Base-by-base conservation (phyloP, 768 basidiomycete genomes). In the Lactarius hengduanensis region DNA sequence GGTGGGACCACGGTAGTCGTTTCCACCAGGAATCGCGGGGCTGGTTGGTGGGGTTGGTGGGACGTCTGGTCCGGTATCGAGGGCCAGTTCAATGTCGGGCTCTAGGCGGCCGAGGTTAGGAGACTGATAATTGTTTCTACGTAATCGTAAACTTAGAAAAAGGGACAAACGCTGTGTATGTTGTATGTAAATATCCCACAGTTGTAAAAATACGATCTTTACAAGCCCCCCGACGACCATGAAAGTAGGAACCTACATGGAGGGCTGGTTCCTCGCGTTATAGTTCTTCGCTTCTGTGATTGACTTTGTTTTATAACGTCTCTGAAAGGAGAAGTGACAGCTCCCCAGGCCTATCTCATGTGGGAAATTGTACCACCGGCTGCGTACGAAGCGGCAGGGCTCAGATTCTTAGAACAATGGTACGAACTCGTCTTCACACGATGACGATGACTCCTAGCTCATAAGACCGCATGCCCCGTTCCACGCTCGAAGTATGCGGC, bases 401-500 rank as follows among this genome's bases (percentile, higher is more conserved):
- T 50, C 47, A 22, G 11, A 22, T 22, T 16, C 47, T 22, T 6
- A 3, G 15, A 16, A 41, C 6, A 2, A 11, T 22, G n/a, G 4
- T 22, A 22, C 11, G 22, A 50, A 50, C n/a, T 47, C 30, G 38
- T 40, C 13, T 15, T 58, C 8, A 53, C 5, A 13, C 13, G 43
- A 45, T 3, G 30, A 60, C 20, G 28, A 2, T 26, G 11, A 16
- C 9, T 43, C 40, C 30, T 38, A 34, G 28, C 40, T 72, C 74
- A 90, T 50, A 92, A 75, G 5, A 92, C 84, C 1, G 83, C 86
- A 38, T 80, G 80, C 16, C 85, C 84, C 16, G 86, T 92, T 4
- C 91, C 91, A 66, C 86, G 83, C 64, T 87, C 83, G 72, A 94
- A 93, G 77, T 87, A 92, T 0, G 84, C 76, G 2, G 84, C 83